Evolutionary conservation across 352 stramenopile species (phyloP).

Genomic region (Phytophthora uliginosa): DNA sequence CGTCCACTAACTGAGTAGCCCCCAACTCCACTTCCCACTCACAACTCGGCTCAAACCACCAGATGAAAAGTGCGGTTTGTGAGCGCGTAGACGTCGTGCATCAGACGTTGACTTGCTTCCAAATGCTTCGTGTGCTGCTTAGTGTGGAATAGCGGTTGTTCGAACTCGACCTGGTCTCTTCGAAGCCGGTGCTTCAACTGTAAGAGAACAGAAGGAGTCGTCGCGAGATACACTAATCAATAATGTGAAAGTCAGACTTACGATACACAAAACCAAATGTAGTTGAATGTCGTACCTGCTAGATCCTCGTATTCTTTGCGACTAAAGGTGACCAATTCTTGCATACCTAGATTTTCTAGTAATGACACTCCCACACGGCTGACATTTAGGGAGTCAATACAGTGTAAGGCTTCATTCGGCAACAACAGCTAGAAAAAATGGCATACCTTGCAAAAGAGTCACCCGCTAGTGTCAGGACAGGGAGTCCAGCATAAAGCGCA

Average conservation of each 20-base stretch:
- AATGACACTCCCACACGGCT: slow-evolving; percentile 67
- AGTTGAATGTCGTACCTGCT: slow-evolving; percentile 38
- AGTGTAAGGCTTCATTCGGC: neutral
- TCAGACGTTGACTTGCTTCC: slow-evolving; percentile 52
- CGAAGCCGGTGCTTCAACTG: slow-evolving; percentile 37
- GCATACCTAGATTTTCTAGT: slow-evolving; percentile 47
- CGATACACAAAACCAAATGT: neutral
- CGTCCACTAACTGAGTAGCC: neutral
- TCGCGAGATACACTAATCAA: slow-evolving; percentile 48
- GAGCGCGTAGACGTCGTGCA: slow-evolving; percentile 42
- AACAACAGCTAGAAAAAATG: neutral
- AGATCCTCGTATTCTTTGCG: slow-evolving; percentile 63
- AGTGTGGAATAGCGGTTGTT: slow-evolving; percentile 52
- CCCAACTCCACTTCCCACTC: neutral
- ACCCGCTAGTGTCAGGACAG: slow-evolving; percentile 88
- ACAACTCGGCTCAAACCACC: slow-evolving; percentile 25
- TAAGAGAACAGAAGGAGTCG: slow-evolving; percentile 21
- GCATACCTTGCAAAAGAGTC: slow-evolving; percentile 65
- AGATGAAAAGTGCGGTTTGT: slow-evolving; percentile 42
- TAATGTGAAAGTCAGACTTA: neutral
- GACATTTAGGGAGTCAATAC: neutral
- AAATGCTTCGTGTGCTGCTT: slow-evolving; percentile 42
- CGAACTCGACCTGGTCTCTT: slow-evolving; percentile 3
- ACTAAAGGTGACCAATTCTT: slow-evolving; percentile 51
- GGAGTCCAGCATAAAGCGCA: slow-evolving; percentile 85